Base-by-base conservation (phyloP, 345 rosid genomes). In the Arabidopsis arenosa region DNA sequence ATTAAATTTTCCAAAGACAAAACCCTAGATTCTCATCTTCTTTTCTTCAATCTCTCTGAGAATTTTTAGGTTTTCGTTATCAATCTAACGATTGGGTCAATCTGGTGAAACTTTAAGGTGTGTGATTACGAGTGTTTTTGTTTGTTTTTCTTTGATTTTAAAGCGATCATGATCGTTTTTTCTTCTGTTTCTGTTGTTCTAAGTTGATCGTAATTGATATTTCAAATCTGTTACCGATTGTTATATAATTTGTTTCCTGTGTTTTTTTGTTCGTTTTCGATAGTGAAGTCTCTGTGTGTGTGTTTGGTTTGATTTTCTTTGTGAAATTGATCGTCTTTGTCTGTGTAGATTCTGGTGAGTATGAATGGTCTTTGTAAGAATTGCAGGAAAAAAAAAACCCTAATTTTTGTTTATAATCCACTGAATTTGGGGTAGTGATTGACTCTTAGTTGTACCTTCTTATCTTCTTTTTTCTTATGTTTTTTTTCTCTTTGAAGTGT, bases 11-110 rank as follows among this genome's bases (percentile, higher is more conserved):
- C 26, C 45, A 6, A 53, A 3, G 68, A 62, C 39, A 70, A 72
- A 77, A 78, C 78, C 78, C 81, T 78, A 78, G 40, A 68, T 72
- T 78, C 73, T 77, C 75, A 37, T 43, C 47, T 17, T 45, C 36
- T 30, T 68, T 15, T 37, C 39, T 44, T 40, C 68, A 58, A 66
- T 64, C 59, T 64, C 64, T 8, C 65, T 10, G 35, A 55, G 63
- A 14, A 30, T 56, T 62, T 41, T 45, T 26, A 76, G 76, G 41
- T 55, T 7, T 57, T 35, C 64, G 58, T 33, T 70, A 57, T 23
- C 63, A 61, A 37, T 39, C 61, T 2, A 6, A 74, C 43, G 67
- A 56, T 64, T 57, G 53, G 52, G 11, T 66, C 56, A 64, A 65
- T 51, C 63, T 32, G 6, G 12, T 56, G 68, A 41, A 37, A 66